These are phyloP conservation scores for Westerdykella sp. DNA, from an alignment of 2,329 filamentous ascomycete species.

Conservation along the genomic window DNA sequence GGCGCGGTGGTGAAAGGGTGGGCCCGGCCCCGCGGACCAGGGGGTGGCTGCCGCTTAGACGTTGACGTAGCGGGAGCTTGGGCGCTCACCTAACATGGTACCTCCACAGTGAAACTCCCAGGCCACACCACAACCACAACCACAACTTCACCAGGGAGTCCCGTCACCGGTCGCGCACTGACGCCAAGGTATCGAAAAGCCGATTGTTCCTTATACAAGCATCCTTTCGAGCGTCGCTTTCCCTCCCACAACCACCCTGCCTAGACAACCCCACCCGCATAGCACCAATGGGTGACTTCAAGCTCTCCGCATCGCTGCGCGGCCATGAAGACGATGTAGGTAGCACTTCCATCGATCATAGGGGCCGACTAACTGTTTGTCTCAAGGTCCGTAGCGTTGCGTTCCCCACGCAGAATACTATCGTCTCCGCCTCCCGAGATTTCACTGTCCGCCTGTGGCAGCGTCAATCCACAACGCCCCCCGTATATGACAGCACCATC, in stretches of 20 bases:
- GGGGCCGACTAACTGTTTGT: not conserved
- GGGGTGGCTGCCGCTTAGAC: too few species aligned
- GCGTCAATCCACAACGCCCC: conserved; percentile 58
- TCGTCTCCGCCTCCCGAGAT: conserved; percentile 87
- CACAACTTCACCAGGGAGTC: not conserved
- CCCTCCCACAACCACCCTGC: conserved; percentile 8
- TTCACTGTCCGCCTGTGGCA: conserved; percentile 85
- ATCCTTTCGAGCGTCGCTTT: conserved; percentile 4
- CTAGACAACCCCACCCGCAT: conserved; percentile 4
- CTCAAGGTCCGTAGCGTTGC: conserved; percentile 75
- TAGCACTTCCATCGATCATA: conserved; percentile 5
- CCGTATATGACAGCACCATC: conserved; percentile 70
- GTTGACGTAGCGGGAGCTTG: not conserved
- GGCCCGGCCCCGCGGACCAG: too few species aligned
- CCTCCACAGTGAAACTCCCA: not conserved
- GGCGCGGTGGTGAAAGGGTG: too few species aligned
- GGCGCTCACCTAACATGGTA: not conserved
- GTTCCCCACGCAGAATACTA: conserved; percentile 64
- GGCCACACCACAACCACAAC: not conserved
- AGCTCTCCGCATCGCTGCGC: conserved; percentile 81
- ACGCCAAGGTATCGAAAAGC: not conserved
- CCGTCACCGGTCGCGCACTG: not conserved
- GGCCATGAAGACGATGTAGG: conserved; percentile 92
- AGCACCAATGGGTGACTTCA: conserved; percentile 69
- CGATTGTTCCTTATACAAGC: too few species aligned